A percentile compares a stretch with the other conserved stretches of the same genome.
Conservation (phyloP, 2,329 filamentous ascomycete genomes). For the Penicillium sp. region DNA sequence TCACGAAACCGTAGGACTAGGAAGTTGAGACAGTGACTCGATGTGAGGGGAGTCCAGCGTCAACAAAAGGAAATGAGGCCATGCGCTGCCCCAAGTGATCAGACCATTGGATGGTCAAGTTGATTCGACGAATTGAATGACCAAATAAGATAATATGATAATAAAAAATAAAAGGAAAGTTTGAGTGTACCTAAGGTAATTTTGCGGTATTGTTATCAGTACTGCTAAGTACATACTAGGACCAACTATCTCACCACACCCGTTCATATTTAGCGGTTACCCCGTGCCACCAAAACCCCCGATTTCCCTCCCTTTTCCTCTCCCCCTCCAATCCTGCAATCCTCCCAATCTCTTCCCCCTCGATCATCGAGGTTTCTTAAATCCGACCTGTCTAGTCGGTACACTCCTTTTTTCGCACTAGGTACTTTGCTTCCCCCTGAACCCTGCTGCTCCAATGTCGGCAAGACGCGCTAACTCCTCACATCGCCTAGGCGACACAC, state of each 20-base stretch:
- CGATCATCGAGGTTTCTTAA: neutral
- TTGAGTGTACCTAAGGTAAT: neutral
- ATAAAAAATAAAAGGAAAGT: neutral
- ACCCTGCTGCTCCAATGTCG: conserved; percentile 2
- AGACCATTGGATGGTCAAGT: neutral
- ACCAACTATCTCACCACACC: too few species aligned
- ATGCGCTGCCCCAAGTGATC: conserved; percentile 7
- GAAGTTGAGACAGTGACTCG: neutral
- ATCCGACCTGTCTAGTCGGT: conserved; percentile 13
- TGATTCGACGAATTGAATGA: neutral
- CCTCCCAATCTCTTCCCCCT: neutral
- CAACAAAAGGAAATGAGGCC: conserved; percentile 12
- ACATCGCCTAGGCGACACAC: conserved; percentile 22
- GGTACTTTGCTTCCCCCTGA: conserved; percentile 8
- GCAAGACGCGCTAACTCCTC: conserved; percentile 18
- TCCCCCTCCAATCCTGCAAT: conserved; percentile 8
- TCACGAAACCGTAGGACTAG: too few species aligned
- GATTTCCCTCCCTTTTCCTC: conserved; percentile 12
- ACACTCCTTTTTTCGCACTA: conserved; percentile 16
- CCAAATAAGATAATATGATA: neutral
- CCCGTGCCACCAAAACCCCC: conserved; percentile 24
- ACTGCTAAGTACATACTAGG: too few species aligned
- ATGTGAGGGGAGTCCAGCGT: conserved; percentile 12
- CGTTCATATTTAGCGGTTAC: conserved; percentile 32
- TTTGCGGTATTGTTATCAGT: conserved; percentile 3